Evolutionary conservation across 257 asterid genomes (phyloP).

Genomic region (Vinca minor): DNA sequence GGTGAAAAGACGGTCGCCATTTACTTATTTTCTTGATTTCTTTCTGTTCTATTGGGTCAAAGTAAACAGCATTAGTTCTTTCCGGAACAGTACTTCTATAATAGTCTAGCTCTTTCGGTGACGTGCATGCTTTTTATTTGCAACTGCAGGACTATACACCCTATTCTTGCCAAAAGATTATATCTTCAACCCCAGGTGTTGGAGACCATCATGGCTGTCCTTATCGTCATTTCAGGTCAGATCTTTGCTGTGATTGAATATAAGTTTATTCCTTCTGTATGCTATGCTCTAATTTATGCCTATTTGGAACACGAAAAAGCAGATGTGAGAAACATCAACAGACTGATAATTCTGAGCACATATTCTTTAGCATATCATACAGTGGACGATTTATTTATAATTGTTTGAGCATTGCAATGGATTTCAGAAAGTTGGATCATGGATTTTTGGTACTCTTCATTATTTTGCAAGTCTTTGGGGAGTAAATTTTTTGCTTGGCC

Average conservation of each 20-base stretch:
- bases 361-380: not conserved
- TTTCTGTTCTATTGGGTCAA: not conserved
- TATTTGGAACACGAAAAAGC: not conserved
- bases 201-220: conserved; percentile 99
- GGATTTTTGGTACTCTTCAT: no score
- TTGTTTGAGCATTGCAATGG: not conserved
- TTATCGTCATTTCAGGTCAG: conserved; percentile 89
- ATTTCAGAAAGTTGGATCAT: no score
- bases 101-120: not conserved
- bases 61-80: not conserved
- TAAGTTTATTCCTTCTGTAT: conserved; percentile 11
- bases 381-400: no score
- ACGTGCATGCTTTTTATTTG: conserved; percentile 10
- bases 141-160: conserved; percentile 93
- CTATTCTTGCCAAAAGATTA: conserved; percentile 82
- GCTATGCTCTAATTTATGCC: conserved; percentile 1
- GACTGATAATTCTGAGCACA: no score
- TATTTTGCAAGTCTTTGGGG: not conserved
- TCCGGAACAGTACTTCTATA: not conserved
- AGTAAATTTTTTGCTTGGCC: not conserved
- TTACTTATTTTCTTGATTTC: not conserved
- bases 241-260: conserved; percentile 14
- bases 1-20: not conserved
- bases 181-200: conserved; percentile 71
- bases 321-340: not conserved